Conservation (phyloP, 495 filamentous ascomycete species). For the Neurospora pannonica region DNA sequence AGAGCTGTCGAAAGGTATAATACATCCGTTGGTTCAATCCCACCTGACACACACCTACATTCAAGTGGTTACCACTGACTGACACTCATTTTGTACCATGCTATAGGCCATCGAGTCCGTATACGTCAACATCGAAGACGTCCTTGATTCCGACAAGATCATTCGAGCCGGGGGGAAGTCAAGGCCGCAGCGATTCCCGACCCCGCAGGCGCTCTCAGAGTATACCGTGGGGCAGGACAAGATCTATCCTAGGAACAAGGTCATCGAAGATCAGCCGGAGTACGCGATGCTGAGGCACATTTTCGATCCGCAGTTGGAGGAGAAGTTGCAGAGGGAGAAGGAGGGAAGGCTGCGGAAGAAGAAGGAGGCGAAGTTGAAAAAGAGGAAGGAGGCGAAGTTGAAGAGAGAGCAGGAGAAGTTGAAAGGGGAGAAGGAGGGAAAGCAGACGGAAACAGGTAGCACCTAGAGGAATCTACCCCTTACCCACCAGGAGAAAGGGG, state of each 20-base stretch:
- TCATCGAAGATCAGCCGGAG: background rate
- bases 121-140: background rate
- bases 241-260: background rate
- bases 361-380: background rate
- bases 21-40: too few relatives aligned
- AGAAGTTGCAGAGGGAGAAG: background rate
- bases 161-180: background rate
- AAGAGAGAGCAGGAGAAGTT: background rate
- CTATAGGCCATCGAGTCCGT: background rate
- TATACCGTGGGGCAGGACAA: background rate
- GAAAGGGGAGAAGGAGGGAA: background rate
- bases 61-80: too few relatives aligned
- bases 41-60: too few relatives aligned
- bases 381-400: too few relatives aligned
- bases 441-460: background rate
- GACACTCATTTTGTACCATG: background rate
- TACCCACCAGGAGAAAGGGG: background rate
- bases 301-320: rapidly evolving
- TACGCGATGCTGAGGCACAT: background rate
- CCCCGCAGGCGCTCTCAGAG: background rate
- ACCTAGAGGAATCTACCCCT: background rate
- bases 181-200: background rate
- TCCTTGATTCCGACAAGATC: rapidly evolving
- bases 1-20: too few relatives aligned
- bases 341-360: background rate